Evolutionary conservation across 192 early-diverging fungal genomes (phyloP).

Genomic region (Pilaira anomala): DNA sequence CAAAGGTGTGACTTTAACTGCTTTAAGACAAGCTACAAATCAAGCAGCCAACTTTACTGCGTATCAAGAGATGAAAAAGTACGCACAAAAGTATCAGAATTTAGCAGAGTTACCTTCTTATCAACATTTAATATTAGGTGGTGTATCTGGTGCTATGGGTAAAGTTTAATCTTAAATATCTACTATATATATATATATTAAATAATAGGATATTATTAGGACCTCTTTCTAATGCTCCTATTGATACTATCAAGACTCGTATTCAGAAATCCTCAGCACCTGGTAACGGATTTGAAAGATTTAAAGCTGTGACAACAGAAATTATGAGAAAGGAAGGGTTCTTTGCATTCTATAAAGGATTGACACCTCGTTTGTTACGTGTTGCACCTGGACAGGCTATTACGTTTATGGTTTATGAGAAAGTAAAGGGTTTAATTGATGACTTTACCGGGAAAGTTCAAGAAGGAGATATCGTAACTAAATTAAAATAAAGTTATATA

Average conservation of each 20-base stretch:
- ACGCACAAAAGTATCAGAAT: conserved; percentile 65
- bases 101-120: conserved; percentile 75
- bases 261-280: conserved; percentile 80
- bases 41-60: conserved; percentile 98
- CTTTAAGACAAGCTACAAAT: conserved; percentile 92
- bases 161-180: not conserved
- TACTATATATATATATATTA: not conserved
- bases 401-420: conserved; percentile 91
- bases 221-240: conserved; percentile 94
- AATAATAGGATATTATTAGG: conserved; percentile 34
- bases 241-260: conserved; percentile 98
- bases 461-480: conserved; percentile 10
- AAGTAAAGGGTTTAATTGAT: conserved; percentile 72
- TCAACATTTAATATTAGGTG: conserved; percentile 86
- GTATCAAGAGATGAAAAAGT: conserved; percentile 88
- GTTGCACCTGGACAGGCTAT: conserved; percentile 96
- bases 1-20: conserved; percentile 91
- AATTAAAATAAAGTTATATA: conserved; percentile 1
- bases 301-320: conserved; percentile 65
- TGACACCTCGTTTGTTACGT: conserved; percentile 86
- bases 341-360: conserved; percentile 90
- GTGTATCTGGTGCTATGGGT: conserved; percentile 80
- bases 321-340: conserved; percentile 88
- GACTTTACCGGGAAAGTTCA: conserved; percentile 23
- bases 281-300: conserved; percentile 73